Conservation (phyloP, 345 rosid species). For the Odontarrhena argentea region DNA sequence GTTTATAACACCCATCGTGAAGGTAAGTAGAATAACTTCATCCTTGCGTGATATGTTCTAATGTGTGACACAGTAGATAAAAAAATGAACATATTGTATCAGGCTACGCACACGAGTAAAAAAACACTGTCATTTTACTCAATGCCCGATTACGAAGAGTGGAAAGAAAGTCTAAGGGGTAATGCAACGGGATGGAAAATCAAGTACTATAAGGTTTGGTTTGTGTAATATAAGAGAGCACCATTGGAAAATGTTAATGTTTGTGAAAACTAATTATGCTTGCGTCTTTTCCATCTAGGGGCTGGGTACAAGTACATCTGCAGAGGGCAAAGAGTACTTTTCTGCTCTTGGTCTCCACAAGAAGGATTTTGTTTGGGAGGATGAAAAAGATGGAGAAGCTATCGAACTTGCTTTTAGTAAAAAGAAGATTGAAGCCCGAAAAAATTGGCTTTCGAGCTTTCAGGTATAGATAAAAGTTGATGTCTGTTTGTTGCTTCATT, state of each 20-base stretch:
- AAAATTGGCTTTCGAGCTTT: conserved; percentile 84
- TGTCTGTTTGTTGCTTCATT: neutral
- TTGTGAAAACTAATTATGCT: neutral
- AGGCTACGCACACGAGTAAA: conserved; percentile 70
- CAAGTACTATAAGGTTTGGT: conserved; percentile 93
- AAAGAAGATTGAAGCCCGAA: conserved; percentile 95
- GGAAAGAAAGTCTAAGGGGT: conserved; percentile 75
- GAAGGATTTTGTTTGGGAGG: conserved; percentile 85
- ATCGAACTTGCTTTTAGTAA: conserved; percentile 98
- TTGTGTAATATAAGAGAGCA: neutral
- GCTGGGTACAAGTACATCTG: conserved; percentile 83
- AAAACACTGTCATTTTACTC: conserved; percentile 68
- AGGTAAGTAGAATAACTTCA: conserved; percentile 50
- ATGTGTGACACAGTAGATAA: neutral
- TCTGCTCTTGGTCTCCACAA: conserved; percentile 56
- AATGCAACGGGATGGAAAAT: conserved; percentile 80
- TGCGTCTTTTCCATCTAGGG: conserved; percentile 52
- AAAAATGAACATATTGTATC: conserved; percentile 10
- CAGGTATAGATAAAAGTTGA: conserved; percentile 50
- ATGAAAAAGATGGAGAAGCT: conserved; percentile 83
- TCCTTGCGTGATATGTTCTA: neutral
- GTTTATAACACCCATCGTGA: conserved; percentile 95
- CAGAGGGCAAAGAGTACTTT: conserved; percentile 85
- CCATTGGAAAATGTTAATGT: conserved; percentile 1
- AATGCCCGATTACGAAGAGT: conserved; percentile 88